Evolutionary conservation across 805 yeast genomes (phyloP), one percentile per base, ranked within the genome.

Genomic region (Metschnikowia continentalis): DNA sequence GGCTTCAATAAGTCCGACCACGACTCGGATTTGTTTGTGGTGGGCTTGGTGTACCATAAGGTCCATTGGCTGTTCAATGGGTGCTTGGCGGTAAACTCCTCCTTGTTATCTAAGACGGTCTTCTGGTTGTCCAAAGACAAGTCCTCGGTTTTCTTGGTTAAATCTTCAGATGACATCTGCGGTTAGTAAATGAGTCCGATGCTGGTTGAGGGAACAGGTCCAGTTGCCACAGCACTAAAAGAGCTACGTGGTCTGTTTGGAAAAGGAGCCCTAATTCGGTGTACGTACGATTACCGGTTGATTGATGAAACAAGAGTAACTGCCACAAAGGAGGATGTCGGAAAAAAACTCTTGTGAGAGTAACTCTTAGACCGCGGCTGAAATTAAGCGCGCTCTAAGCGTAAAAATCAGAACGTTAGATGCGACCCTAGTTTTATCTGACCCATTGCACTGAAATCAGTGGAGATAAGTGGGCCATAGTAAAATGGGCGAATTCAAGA

Each of bases 11-110:
- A 79, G 65, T 91, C 96, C 49, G 89, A 81, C 98, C 98, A 92
- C 63, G 89, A 83, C 73, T 90, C 96, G 58, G 76, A 75, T 58
- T 76, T 78, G 65, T 84, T 87, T 54, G 83, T 82, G 54, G 89
- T 84, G 54, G 99, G 98, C 76, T 90, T 90, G 53, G 96, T 88
- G 79, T 90, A 94, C 99, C 99, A 92, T 65, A 92, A 80, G 20
- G 98, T 90, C 97, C 97, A 92, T 71, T 81, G 82, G 65, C 86
- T 80, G 72, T 88, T 86, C 63, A 92, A 83, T 47, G 97, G 97
- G 70, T 94, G 99, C 67, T 84, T 84, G 53, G 84, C 87, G 53
- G 78, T 80, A 70, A 88, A 85, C 58, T 82, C 83, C 60, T 81
- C 82, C 62, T 78, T 74, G 59, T 76, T 75, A 63, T 81, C 78